Percentiles rank a stretch among this genome's conserved stretches.
Conservation (phyloP, 2,329 filamentous ascomycete genomes). For the Zymoseptoria ardabiliae region DNA sequence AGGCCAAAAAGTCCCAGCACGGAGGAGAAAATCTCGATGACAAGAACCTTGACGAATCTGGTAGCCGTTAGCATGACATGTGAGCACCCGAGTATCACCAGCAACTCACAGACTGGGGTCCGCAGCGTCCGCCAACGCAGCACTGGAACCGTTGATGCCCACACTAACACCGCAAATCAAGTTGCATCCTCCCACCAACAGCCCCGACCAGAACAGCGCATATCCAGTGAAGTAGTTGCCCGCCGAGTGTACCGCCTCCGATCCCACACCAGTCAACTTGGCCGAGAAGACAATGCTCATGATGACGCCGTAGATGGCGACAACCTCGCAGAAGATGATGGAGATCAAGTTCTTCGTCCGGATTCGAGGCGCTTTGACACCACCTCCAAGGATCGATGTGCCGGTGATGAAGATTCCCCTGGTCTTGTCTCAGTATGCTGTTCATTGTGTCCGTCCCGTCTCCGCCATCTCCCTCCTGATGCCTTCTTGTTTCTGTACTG, state of each 20-base stretch:
- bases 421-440: constrained; percentile 17
- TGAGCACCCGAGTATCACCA: background rate
- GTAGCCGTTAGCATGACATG: constrained; percentile 5
- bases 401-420: constrained; percentile 99
- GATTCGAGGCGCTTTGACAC: constrained; percentile 93
- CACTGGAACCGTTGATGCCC: constrained; percentile 95
- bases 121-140: constrained; percentile 89
- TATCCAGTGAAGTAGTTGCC: constrained; percentile 90
- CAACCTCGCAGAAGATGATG: constrained; percentile 99
- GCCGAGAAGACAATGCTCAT: constrained; percentile 98
- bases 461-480: constrained; percentile 3
- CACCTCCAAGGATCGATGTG: constrained; percentile 91
- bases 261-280: constrained; percentile 63
- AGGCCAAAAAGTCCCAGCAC: constrained; percentile 93
- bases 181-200: constrained; percentile 94
- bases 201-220: constrained; percentile 89
- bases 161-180: constrained; percentile 92
- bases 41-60: constrained; percentile 96
- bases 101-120: constrained; percentile 73
- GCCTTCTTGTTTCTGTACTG: constrained; percentile 10
- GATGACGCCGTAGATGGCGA: constrained; percentile 99
- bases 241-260: constrained; percentile 60
- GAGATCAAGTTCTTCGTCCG: constrained; percentile 99
- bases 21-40: constrained; percentile 98
- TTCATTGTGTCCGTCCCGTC: background rate